phyloP scores from a whole-genome alignment of 1,284 basidiomycete species.

The Microbotryum scabiosae region DNA sequence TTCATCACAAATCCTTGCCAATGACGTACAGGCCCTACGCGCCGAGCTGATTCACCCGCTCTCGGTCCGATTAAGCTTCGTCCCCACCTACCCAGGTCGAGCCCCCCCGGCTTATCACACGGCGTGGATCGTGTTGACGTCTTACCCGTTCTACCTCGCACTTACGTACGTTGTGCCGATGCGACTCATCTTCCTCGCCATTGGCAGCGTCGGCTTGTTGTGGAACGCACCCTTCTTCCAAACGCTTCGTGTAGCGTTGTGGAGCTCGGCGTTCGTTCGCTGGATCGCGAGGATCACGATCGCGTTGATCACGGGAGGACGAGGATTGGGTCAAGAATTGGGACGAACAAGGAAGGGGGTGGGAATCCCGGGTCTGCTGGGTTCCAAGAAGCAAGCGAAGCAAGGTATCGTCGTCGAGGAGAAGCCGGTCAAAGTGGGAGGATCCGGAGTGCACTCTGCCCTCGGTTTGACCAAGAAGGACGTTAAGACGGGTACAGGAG shows the following conservation, averaged over 20 bases:
- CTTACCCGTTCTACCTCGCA: slow-evolving; percentile 33
- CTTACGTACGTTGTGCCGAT: slow-evolving; percentile 29
- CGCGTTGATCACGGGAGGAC: slow-evolving; percentile 14
- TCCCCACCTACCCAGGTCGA: slow-evolving; percentile 8
- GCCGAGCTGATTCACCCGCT: slow-evolving; percentile 24
- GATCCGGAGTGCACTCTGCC: not conserved
- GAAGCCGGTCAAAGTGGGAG: slow-evolving; percentile 17
- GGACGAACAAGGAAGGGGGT: slow-evolving; percentile 13
- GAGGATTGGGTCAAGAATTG: slow-evolving; percentile 18
- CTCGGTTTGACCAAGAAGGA: not conserved
- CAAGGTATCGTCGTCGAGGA: slow-evolving; percentile 7
- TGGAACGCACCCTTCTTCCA: slow-evolving; percentile 35
- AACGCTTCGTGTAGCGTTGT: slow-evolving; percentile 23
- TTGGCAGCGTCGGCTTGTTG: slow-evolving; percentile 27
- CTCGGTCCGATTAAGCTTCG: slow-evolving; percentile 17
- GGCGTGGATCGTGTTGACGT: slow-evolving; percentile 29
- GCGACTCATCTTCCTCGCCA: slow-evolving; percentile 25
- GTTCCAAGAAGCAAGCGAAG: slow-evolving; percentile 5
- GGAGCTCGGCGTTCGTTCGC: slow-evolving; percentile 17
- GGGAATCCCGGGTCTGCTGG: slow-evolving; percentile 19
- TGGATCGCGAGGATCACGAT: slow-evolving; percentile 12
- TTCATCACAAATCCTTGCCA: slow-evolving; percentile 23
- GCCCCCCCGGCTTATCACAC: slow-evolving; percentile 24
- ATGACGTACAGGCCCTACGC: slow-evolving; percentile 24
- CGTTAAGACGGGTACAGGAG: not conserved